phyloP scores from a whole-genome alignment of 2,329 filamentous ascomycete genomes.

The Helicocarpus griseus region DNA sequence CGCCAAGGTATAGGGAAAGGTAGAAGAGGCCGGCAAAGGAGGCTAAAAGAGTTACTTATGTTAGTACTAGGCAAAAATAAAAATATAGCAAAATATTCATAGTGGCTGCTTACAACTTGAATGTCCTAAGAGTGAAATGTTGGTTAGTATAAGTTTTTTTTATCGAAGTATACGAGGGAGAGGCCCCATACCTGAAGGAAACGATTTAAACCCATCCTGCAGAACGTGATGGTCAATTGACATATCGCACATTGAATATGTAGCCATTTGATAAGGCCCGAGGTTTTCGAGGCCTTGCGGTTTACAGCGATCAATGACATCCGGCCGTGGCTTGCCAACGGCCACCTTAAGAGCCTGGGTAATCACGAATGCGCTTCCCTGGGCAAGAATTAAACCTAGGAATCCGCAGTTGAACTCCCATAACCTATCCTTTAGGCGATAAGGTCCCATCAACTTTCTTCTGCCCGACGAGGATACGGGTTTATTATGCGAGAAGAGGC shows the following conservation, averaged over 20 bases:
- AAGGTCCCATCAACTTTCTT: conserved; percentile 35
- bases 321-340: conserved; percentile 50
- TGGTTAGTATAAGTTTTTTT: conserved; percentile 7
- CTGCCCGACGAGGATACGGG: conserved; percentile 26
- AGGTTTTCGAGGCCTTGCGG: conserved; percentile 23
- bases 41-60: conserved; percentile 25
- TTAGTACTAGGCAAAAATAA: conserved; percentile 11
- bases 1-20: conserved; percentile 50
- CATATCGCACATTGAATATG: not conserved
- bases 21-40: conserved; percentile 52
- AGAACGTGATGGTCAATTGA: conserved; percentile 36
- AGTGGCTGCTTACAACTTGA: conserved; percentile 38
- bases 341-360: conserved; percentile 50
- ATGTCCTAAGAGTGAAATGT: conserved; percentile 27
- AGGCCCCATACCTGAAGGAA: conserved; percentile 40
- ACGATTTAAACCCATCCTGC: conserved; percentile 51
- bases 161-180: not conserved
- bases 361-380: conserved; percentile 47
- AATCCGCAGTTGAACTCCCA: conserved; percentile 55
- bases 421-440: conserved; percentile 46
- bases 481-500: conserved; percentile 45
- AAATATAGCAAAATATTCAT: conserved; percentile 12
- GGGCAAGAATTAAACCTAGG: conserved; percentile 45
- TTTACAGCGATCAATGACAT: conserved; percentile 48
- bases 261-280: conserved; percentile 20